Evolutionary conservation across 345 rosid species (phyloP).

Genomic region (Populus ilicifolia): DNA sequence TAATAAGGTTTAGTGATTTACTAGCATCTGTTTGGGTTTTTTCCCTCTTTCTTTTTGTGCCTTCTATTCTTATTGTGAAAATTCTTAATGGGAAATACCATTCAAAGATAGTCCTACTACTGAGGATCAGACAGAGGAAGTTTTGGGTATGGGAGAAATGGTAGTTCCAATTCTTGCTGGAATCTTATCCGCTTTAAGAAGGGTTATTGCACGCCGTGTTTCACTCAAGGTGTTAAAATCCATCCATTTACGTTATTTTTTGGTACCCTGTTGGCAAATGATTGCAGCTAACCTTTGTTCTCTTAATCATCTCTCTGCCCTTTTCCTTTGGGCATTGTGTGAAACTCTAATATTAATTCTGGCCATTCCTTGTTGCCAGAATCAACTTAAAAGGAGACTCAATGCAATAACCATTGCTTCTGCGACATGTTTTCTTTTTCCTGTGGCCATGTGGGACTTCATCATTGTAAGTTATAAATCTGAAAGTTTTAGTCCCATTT

Average conservation of each 20-base stretch:
- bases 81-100: slow-evolving; percentile 46
- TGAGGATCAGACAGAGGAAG: slow-evolving; percentile 49
- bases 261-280: slow-evolving; percentile 6
- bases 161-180: slow-evolving; percentile 80
- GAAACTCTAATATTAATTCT: not conserved
- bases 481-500: not conserved
- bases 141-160: slow-evolving; percentile 73
- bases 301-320: not conserved
- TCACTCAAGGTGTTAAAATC: slow-evolving; percentile 70
- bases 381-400: slow-evolving; percentile 84
- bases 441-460: slow-evolving; percentile 97
- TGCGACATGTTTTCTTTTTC: slow-evolving; percentile 88
- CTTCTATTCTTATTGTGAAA: not conserved
- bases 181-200: slow-evolving; percentile 85
- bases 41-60: not conserved
- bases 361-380: slow-evolving; percentile 37
- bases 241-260: not conserved
- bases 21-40: not conserved
- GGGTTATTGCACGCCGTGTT: slow-evolving; percentile 91
- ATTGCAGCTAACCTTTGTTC: not conserved
- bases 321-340: no score
- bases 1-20: not conserved
- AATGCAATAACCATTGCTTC: slow-evolving; percentile 84
- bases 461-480: slow-evolving; percentile 57
- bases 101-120: slow-evolving; percentile 46